Evolutionary conservation across 2,329 filamentous ascomycete genomes (phyloP).

Genomic region (Phyllosticta citribraziliensis): DNA sequence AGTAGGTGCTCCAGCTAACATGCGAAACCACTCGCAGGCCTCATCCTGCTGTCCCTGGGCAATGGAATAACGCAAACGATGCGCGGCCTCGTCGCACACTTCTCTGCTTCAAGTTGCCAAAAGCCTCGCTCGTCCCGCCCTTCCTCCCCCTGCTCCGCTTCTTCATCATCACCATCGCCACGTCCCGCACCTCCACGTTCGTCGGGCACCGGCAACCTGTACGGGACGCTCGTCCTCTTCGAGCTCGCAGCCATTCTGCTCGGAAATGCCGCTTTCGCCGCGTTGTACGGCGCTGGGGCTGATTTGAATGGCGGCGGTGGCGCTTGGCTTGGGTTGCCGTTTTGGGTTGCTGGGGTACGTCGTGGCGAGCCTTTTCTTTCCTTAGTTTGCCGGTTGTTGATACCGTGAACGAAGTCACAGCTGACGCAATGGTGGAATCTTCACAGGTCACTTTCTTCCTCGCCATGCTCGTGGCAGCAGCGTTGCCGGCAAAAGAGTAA

Average conservation of each 20-base stretch:
- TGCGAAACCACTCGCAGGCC: neutral
- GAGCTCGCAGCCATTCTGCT: conserved; percentile 1
- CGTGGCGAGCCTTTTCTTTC: neutral
- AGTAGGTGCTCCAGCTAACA: neutral
- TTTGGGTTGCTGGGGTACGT: conserved; percentile 6
- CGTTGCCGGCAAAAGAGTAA: neutral
- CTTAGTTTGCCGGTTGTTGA: neutral
- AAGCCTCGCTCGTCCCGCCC: neutral
- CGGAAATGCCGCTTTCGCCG: conserved; percentile 5
- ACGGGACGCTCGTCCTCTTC: conserved; percentile 1
- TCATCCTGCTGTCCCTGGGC: neutral
- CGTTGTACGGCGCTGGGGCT: neutral
- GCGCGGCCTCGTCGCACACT: conserved; percentile 6
- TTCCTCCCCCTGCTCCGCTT: too few species aligned
- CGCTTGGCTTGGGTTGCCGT: conserved; percentile 4
- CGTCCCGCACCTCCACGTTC: neutral
- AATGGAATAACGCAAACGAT: conserved; percentile 8
- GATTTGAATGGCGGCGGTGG: neutral
- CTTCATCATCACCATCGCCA: neutral
- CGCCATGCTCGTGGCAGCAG: neutral
- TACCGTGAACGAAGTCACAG: neutral
- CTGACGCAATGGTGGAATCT: too few species aligned
- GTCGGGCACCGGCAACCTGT: neutral
- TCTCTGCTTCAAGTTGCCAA: neutral
- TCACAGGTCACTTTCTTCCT: conserved; percentile 2